Evolutionary conservation across 148 eudicot species (phyloP), one percentile per base, ranked within the genome.

Genomic region (Fagopyrum tataricum): DNA sequence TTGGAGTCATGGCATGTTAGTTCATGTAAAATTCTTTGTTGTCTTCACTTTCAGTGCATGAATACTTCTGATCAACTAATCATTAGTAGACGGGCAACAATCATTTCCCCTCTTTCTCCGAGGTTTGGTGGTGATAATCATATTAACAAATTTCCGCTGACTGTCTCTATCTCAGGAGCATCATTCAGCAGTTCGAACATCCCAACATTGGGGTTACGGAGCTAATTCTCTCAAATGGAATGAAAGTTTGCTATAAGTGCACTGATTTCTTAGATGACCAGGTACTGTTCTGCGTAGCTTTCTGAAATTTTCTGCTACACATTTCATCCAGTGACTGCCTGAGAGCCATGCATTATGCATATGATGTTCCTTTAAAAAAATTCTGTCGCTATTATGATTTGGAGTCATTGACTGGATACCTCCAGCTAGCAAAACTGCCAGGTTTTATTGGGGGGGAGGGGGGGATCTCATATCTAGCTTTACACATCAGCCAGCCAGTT

Each of bases 221-320:
- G 79, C 78, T 92, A 53, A 78, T 87, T 72, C 72, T 90, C 31
- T 92, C 96, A 78, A 92, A 92, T 83, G 97, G 92, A 75, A 88
- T 90, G 93, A 85, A 87, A 72, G 90, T 90, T 78, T 92, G 97
- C 85, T 92, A 88, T 58, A 92, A 90, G 72, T 85, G 86, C 79
- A 92, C 97, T 6, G 87, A 90, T 75, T 92, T 90, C 79, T 84
- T 90, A 78, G 87, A 92, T 86, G 97, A 92, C 77, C 97, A 92
- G 97, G 97, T 92, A 83, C 42, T 46, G 49, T 46, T 46, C 49
- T 46, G 49, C 3, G 67, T 61, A 61, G 49, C 13, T 46, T 61
- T 61, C 67, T n/a, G 67, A 61, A 61, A 61, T 0, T 61, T 46
- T 46, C 12, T 46, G 49, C 67, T 61, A 37, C 23, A 61, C 3